Evolutionary conservation across 23 red algal genomes (phyloP).

Genomic region (Gracilariopsis chorda): DNA sequence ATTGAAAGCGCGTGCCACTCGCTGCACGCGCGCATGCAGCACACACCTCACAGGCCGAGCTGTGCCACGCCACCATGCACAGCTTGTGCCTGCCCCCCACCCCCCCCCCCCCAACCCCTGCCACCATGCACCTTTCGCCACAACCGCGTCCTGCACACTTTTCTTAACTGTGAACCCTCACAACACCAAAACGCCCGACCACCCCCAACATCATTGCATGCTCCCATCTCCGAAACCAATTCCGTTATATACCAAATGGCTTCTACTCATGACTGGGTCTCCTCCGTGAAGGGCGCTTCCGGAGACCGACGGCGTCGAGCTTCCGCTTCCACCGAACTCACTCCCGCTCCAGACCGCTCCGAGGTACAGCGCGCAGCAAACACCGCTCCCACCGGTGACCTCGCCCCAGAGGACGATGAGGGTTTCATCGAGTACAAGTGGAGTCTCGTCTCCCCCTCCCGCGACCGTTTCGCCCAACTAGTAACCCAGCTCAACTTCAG

Average conservation of each 20-base stretch:
- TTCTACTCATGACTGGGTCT: conserved; percentile 7
- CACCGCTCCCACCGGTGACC: conserved; percentile 37
- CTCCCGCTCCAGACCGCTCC: background rate
- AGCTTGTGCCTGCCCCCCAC: background rate
- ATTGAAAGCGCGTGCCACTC: too few relatives aligned
- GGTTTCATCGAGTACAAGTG: conserved; percentile 98
- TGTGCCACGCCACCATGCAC: too few relatives aligned
- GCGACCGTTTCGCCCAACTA: conserved; percentile 85
- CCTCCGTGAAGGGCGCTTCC: background rate
- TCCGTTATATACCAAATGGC: too few relatives aligned
- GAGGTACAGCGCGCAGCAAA: background rate
- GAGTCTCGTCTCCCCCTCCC: conserved; percentile 80
- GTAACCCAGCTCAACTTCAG: conserved; percentile 98
- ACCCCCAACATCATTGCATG: too few relatives aligned
- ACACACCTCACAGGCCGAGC: too few relatives aligned
- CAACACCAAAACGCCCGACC: background rate
- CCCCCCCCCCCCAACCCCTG: background rate
- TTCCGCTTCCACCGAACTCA: background rate
- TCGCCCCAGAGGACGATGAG: conserved; percentile 91
- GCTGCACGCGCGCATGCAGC: too few relatives aligned
- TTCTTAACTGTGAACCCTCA: background rate
- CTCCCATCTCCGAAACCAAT: too few relatives aligned
- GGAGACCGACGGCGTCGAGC: background rate
- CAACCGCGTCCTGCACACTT: background rate
- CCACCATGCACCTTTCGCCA: background rate